Evolutionary conservation across 345 rosid genomes (phyloP).

Genomic region (Salix exigua): DNA sequence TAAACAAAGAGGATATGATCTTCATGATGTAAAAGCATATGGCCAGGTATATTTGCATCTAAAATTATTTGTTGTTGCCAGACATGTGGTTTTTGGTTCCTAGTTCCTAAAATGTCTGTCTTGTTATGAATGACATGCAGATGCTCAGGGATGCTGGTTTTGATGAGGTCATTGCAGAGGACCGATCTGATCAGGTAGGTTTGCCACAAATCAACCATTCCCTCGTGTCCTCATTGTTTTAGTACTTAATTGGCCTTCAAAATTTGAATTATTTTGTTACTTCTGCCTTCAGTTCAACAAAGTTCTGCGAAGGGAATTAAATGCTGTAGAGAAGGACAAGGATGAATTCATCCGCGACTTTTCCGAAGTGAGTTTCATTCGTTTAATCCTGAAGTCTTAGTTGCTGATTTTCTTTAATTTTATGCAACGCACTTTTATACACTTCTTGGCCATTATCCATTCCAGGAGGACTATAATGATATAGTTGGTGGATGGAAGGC

Average conservation of each 20-base stretch:
- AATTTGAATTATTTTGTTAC: background rate
- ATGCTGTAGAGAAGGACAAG: slow-evolving; percentile 66
- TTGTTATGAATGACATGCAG: slow-evolving; percentile 29
- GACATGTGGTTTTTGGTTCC: background rate
- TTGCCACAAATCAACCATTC: background rate
- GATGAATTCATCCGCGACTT: slow-evolving; percentile 68
- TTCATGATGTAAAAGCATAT: slow-evolving; percentile 70
- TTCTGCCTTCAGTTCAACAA: slow-evolving; percentile 55
- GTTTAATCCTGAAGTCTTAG: background rate
- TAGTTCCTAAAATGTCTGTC: background rate
- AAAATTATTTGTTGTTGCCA: slow-evolving; percentile 8
- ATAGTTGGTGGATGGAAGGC: slow-evolving; percentile 79
- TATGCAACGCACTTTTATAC: background rate
- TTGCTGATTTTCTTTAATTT: background rate
- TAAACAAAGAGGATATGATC: slow-evolving; percentile 91
- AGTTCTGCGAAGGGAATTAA: slow-evolving; percentile 65
- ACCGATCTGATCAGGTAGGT: slow-evolving; percentile 94
- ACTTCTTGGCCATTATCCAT: background rate
- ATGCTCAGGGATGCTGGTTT: slow-evolving; percentile 92
- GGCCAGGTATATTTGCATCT: slow-evolving; percentile 55
- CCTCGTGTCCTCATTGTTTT: background rate
- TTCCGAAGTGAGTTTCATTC: slow-evolving; percentile 49
- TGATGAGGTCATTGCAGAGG: slow-evolving; percentile 65
- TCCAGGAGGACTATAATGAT: slow-evolving; percentile 72
- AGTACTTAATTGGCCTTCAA: background rate